A percentile compares a stretch with the other conserved stretches of the same genome.
phyloP scores from a whole-genome alignment of 2,329 filamentous ascomycete genomes.

The Colletotrichum sp. region DNA sequence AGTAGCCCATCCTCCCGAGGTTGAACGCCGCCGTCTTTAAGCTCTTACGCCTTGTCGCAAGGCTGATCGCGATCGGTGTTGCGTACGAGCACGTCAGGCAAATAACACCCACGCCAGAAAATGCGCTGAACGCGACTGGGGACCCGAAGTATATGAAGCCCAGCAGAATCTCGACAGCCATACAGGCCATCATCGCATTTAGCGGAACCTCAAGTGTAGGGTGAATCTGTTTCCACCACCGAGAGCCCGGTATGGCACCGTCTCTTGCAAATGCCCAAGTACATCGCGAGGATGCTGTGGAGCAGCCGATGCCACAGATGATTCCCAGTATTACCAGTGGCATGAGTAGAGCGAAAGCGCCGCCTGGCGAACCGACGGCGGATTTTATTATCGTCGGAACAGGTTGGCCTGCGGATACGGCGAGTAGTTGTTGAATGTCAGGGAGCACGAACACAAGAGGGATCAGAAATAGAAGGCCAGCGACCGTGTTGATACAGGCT shows the following conservation, averaged over 20 bases:
- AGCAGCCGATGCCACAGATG: slow-evolving; percentile 73
- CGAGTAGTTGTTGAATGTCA: slow-evolving; percentile 60
- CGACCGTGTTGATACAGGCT: slow-evolving; percentile 69
- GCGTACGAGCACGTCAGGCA: slow-evolving; percentile 73
- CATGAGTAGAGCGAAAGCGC: slow-evolving; percentile 66
- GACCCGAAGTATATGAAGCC: slow-evolving; percentile 75
- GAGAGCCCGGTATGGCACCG: slow-evolving; percentile 69
- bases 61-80: slow-evolving; percentile 69
- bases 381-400: slow-evolving; percentile 63
- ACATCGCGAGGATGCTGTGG: slow-evolving; percentile 70
- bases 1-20: slow-evolving; percentile 64
- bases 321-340: slow-evolving; percentile 70
- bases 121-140: slow-evolving; percentile 73
- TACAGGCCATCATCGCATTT: slow-evolving; percentile 76
- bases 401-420: slow-evolving; percentile 63
- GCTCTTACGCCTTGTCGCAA: slow-evolving; percentile 64
- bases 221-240: slow-evolving; percentile 67
- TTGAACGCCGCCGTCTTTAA: slow-evolving; percentile 63
- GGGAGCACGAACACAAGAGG: slow-evolving; percentile 74
- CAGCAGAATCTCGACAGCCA: slow-evolving; percentile 67
- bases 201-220: slow-evolving; percentile 67
- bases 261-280: slow-evolving; percentile 75
- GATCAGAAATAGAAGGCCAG: slow-evolving; percentile 71
- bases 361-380: slow-evolving; percentile 65
- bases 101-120: slow-evolving; percentile 74